Evolutionary conservation across 2,329 filamentous ascomycete genomes (phyloP), one percentile per base, ranked within the genome.

Genomic region (Paecilomyces niveus): DNA sequence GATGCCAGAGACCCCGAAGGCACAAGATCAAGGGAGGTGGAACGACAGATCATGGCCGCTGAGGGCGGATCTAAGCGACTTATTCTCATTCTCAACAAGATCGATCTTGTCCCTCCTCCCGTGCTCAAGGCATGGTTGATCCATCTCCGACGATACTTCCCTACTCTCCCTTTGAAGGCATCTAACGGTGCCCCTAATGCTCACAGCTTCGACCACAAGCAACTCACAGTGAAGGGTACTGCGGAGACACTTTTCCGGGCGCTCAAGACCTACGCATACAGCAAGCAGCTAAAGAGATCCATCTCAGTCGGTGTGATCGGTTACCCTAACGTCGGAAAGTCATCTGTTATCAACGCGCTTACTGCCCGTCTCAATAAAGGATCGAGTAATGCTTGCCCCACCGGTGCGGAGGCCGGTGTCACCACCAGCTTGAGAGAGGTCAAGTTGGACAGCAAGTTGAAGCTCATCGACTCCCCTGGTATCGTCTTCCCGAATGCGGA

Each of bases 321-420:
- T 29, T 97, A 96, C 74, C 92, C 92, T 67, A 97, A 97, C 72
- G 92, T 96, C 60, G 92, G 92, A 72, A 97, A 97, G 80, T 96
- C 91, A 29, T 96, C 92, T 55, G 91, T 97, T 68, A 96, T 97
- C 82, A 97, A 97, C 74, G 90, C 92, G 15, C 85, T 97, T 58
- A 88, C 91, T 21, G 86, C 89, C 39, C 85, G 90, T 39, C 80
- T 96, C 65, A 86, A 84, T 68, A 80, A 81, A 63, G 84, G 84
- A 39, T 78, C 78, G 52, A 78, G 83, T 65, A 81, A 82, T 35
- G 89, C 90, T 51, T 96, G 92, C 73, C 92, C 92, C 1, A 89
- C 90, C 1, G 92, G 92, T 60, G 92, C 92, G 31, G 92, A 96
- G 77, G 92, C 92, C 22, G 92, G 92, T 57, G 90, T 97, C 45